phyloP scores from a whole-genome alignment of 768 basidiomycete genomes.

The Tricholoma sp. region DNA sequence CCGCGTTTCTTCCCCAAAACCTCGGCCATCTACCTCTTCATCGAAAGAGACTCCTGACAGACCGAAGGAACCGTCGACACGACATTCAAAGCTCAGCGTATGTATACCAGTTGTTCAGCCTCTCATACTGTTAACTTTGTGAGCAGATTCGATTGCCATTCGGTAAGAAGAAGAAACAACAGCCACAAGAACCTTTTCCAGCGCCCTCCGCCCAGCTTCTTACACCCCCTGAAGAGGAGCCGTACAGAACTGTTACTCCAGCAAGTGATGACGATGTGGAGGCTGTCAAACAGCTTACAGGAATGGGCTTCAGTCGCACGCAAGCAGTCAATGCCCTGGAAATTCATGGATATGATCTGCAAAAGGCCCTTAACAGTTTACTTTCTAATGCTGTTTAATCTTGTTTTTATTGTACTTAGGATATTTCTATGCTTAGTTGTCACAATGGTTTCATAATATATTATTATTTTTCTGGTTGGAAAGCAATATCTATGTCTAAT shows the following conservation, averaged over 20 bases:
- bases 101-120: conserved; percentile 24
- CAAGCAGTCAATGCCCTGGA: conserved; percentile 85
- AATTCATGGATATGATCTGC: conserved; percentile 77
- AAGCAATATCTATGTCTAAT: no score
- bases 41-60: conserved; percentile 57
- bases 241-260: conserved; percentile 38
- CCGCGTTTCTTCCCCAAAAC: conserved; percentile 52
- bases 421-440: neutral
- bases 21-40: conserved; percentile 55
- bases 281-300: conserved; percentile 71
- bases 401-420: neutral
- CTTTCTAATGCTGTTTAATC: conserved; percentile 24
- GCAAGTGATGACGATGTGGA: conserved; percentile 68
- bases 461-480: neutral
- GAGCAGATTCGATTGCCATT: conserved; percentile 76
- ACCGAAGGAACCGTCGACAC: conserved; percentile 46
- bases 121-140: neutral
- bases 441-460: neutral
- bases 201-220: conserved; percentile 35
- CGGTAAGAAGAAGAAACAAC: conserved; percentile 67
- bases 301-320: conserved; percentile 86
- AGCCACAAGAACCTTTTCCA: conserved; percentile 41
- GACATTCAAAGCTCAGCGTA: conserved; percentile 76
- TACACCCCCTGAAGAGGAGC: conserved; percentile 42
- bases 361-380: conserved; percentile 68